Evolutionary conservation across 306 rosid genomes (phyloP), one percentile per base, ranked within the genome.

Genomic region (Acacia crassicarpa): DNA sequence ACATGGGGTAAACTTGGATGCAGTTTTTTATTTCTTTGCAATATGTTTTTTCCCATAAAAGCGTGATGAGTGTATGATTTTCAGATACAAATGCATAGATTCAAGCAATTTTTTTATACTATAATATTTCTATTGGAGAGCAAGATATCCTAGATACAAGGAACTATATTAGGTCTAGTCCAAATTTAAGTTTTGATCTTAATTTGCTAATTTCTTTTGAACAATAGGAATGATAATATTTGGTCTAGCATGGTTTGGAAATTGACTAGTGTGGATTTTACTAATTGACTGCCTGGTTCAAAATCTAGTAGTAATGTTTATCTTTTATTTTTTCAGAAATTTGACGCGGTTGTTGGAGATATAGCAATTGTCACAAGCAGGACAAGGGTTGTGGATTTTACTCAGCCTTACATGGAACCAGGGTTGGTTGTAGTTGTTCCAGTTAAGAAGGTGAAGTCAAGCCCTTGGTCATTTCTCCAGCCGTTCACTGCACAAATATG

Each of bases 341-440:
- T 51, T 74, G 98, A 94, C 88, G 98, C 98, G 58, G 94, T 80
- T 70, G 91, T 94, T 75, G 98, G 98, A 58, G 98, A 94, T 86
- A 78, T 94, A 74, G 89, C 97, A 49, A 94, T 94, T 83, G 89
- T 90, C 63, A 94, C 95, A 45, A 92, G 91, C 51, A 87, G 97
- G 83, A 94, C 98, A 51, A 92, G 87, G 84, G 78, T 86, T 56
- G 97, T 92, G 82, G 98, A 92, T 88, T 94, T 91, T 85, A 94
- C 98, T 41, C 98, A 94, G 80, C 97, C 98, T 78, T 92, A 78
- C 82, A 68, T 84, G 88, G 91, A 86, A 65, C 91, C 98, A 44
- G 97, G 97, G 79, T 93, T 94, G 19, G 88, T 92, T 48, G 91
- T 94, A 14, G 92, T 94, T 84, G 92, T 89, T 87, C 88, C 89